Base-by-base conservation (phyloP, 352 stramenopile species). In the Hyaloperonospora brassicae region DNA sequence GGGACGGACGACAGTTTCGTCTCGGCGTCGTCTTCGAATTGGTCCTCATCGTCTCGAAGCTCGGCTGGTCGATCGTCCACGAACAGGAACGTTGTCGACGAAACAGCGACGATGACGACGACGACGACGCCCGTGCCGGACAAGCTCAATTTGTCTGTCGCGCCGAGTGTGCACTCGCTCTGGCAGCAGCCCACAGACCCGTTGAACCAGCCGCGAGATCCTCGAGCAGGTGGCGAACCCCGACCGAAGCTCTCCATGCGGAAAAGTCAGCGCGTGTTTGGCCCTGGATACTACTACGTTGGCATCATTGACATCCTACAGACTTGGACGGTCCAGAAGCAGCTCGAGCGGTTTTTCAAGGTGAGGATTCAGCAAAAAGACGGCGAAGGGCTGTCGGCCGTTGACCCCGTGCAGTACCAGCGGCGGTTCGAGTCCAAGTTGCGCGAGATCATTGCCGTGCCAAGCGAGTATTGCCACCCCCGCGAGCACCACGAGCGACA, bases 241-340 rank as follows among this genome's bases (percentile, higher is more conserved):
- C 67, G 56, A 13, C 47, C 64, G 4, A 74, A 74, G 59, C 63
- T 62, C 21, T 76, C 77, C 7, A 76, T 93, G 64, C 74, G 78
- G 21, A 79, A 86, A 41, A 90, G 79, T 53, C 79, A 87, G 56
- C 73, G 76, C 8, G 73, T 93, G 31, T 89, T 90, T 31, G 86
- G 84, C 0, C 86, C 86, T 0, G 84, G 79, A 11, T 87, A 86
- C 52, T 96, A 96, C 65, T 94, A 94, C 62, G 72, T 96, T 1
- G 87, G 87, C 11, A 72, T 96, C 27, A 96, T 96, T 52, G 87
- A 96, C 61, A 96, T 96, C 42, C 45, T 96, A 38, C 87, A 96
- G 65, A 86, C 81, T 43, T 96, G 82, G 82, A 95, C 80, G 27
- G 66, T 84, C 12, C 59, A 90, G 47, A 96, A 96, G 52, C 59